These are phyloP conservation scores for Xylariales sp. DNA, from an alignment of 2,329 filamentous ascomycete genomes.

Conservation along the genomic window DNA sequence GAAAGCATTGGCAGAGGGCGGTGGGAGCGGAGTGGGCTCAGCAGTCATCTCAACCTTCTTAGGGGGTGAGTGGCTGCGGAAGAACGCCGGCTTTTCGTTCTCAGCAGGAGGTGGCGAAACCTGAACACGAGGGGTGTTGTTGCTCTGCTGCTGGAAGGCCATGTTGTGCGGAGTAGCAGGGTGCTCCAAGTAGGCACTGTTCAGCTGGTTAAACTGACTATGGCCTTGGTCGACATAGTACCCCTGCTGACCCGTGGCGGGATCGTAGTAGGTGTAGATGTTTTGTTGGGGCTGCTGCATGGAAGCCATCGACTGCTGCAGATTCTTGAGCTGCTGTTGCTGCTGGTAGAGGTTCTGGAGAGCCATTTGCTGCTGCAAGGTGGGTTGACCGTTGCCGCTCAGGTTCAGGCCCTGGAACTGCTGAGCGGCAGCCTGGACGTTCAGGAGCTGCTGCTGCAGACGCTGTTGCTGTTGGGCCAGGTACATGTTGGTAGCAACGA, in stretches of 20 bases:
- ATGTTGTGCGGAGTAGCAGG: slow-evolving; percentile 29
- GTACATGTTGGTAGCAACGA: slow-evolving; percentile 87
- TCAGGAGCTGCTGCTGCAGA: slow-evolving; percentile 87
- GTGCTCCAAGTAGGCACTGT: slow-evolving; percentile 36
- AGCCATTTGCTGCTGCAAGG: slow-evolving; percentile 39
- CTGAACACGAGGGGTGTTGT: slow-evolving; percentile 67
- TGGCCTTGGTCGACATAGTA: slow-evolving; percentile 68
- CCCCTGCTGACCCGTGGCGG: slow-evolving; percentile 73
- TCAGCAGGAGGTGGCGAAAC: slow-evolving; percentile 73
- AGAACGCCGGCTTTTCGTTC: slow-evolving; percentile 42
- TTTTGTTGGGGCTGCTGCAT: slow-evolving; percentile 59
- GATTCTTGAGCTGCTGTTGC: slow-evolving; percentile 61
- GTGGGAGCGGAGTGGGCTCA: slow-evolving; percentile 67
- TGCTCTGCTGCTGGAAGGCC: slow-evolving; percentile 41
- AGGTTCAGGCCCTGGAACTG: slow-evolving; percentile 76
- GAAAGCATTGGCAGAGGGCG: slow-evolving; percentile 86
- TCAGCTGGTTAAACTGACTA: slow-evolving; percentile 31
- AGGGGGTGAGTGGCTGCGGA: slow-evolving; percentile 62
- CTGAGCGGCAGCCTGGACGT: slow-evolving; percentile 75
- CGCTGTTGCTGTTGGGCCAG: slow-evolving; percentile 92
- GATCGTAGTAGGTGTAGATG: slow-evolving; percentile 79
- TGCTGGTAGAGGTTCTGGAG: slow-evolving; percentile 50
- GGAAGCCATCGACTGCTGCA: slow-evolving; percentile 55
- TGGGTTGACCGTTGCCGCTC: slow-evolving; percentile 48
- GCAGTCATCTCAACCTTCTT: slow-evolving; percentile 66